These are phyloP conservation scores for Flaveria trinervia DNA, from an alignment of 129 eudicot species.

Conservation along the genomic window DNA sequence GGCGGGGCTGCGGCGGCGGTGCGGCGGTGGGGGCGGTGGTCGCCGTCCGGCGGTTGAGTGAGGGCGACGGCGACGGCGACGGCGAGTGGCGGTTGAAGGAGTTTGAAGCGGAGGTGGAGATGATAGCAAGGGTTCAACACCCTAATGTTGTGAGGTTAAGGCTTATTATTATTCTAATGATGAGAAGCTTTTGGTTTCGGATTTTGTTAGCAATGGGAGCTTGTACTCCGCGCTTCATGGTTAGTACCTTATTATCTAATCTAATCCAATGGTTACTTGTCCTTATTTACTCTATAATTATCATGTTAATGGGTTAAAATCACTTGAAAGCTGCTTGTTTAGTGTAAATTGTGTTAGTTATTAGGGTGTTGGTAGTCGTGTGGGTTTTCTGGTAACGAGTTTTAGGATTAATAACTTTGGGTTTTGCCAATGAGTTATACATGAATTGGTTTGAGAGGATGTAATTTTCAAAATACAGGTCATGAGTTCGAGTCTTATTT, in stretches of 20 bases:
- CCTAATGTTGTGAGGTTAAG: constrained; percentile 75
- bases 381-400: not conserved
- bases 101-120: constrained; percentile 86
- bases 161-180: constrained; percentile 90
- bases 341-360: no score
- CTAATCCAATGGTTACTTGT: not conserved
- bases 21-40: constrained; percentile 70
- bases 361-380: not conserved
- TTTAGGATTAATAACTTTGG: not conserved
- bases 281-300: not conserved
- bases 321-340: not conserved
- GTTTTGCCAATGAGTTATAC: no score
- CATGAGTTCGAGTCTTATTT: no score
- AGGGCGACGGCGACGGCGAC: constrained; percentile 55
- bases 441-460: no score
- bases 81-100: constrained; percentile 73
- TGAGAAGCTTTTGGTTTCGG: constrained; percentile 84
- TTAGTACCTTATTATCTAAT: constrained; percentile 31
- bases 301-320: not conserved
- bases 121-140: constrained; percentile 71
- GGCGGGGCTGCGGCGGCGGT: constrained; percentile 61
- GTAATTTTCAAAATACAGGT: no score
- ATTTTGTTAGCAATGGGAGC: constrained; percentile 84
- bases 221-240: constrained; percentile 87
- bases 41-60: constrained; percentile 63